Evolutionary conservation across 805 yeast species (phyloP).

Genomic region (Huiozyma sinensis): DNA sequence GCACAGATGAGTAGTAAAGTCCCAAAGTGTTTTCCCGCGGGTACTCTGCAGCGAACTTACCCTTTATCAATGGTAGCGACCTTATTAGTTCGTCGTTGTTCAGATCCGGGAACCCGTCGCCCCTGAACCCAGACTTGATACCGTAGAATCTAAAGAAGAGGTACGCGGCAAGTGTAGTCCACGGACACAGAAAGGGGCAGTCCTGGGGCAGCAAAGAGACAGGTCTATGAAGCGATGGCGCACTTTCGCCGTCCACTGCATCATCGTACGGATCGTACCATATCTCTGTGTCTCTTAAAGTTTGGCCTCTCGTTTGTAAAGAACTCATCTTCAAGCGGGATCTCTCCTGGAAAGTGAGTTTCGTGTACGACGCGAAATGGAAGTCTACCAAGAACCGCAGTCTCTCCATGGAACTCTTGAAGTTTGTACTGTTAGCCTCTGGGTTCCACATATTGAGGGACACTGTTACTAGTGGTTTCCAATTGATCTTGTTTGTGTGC

Average conservation of each 20-base stretch:
- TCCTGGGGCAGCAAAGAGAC: constrained; percentile 14
- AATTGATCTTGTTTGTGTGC: background rate
- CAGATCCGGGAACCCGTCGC: constrained; percentile 25
- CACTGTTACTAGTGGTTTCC: constrained; percentile 4
- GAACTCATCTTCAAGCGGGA: constrained; percentile 15
- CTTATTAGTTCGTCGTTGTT: constrained; percentile 2
- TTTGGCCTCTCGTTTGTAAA: constrained; percentile 2
- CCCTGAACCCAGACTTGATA: constrained; percentile 12
- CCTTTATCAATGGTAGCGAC: constrained; percentile 17
- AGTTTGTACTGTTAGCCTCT: constrained; percentile 16
- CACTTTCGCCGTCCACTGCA: background rate
- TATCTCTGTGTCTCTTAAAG: background rate
- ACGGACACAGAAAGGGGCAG: constrained; percentile 22
- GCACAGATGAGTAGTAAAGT: constrained; percentile 19
- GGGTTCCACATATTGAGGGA: constrained; percentile 26
- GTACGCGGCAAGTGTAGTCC: constrained; percentile 22
- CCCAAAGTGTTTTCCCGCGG: constrained; percentile 24
- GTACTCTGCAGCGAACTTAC: constrained; percentile 19
- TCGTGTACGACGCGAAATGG: constrained; percentile 19
- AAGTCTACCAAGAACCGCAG: constrained; percentile 23
- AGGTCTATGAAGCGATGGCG: constrained; percentile 4
- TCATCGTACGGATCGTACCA: background rate
- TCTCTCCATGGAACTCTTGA: constrained; percentile 21
- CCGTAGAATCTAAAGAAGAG: constrained; percentile 25
- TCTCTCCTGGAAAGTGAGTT: constrained; percentile 17